Evolutionary conservation across 2,329 filamentous ascomycete species (phyloP).

Genomic region (Chaetomium strumarium): DNA sequence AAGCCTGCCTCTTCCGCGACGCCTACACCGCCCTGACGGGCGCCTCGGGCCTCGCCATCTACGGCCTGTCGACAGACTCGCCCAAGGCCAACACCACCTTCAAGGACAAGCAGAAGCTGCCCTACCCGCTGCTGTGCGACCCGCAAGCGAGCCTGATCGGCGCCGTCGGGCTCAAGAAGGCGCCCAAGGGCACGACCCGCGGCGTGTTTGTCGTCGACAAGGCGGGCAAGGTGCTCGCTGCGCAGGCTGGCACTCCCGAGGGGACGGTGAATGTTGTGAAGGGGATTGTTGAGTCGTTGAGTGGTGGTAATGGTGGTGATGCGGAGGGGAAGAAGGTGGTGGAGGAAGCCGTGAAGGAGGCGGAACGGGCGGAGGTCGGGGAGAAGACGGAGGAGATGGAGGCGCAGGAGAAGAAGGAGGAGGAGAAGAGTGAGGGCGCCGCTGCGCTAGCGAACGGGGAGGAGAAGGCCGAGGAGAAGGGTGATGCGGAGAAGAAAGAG

Average conservation of each 20-base stretch:
- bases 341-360: slow-evolving; percentile 23
- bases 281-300: slow-evolving; percentile 54
- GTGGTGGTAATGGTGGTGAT: slow-evolving; percentile 23
- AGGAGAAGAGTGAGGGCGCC: slow-evolving; percentile 22
- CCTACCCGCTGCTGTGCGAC: slow-evolving; percentile 86
- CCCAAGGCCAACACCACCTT: slow-evolving; percentile 91
- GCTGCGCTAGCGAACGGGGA: slow-evolving; percentile 28
- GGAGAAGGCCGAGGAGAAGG: slow-evolving; percentile 28
- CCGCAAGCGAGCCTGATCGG: slow-evolving; percentile 65
- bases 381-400: slow-evolving; percentile 14
- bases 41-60: slow-evolving; percentile 71
- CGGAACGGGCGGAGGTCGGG: slow-evolving; percentile 7
- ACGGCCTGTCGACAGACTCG: slow-evolving; percentile 81
- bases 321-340: slow-evolving; percentile 19
- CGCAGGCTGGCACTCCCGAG: slow-evolving; percentile 68
- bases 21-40: slow-evolving; percentile 68
- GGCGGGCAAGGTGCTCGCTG: slow-evolving; percentile 64
- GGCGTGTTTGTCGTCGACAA: slow-evolving; percentile 87
- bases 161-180: slow-evolving; percentile 87
- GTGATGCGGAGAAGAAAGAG: slow-evolving; percentile 28
- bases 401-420: slow-evolving; percentile 19
- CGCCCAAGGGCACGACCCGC: slow-evolving; percentile 70
- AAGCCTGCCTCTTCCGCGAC: slow-evolving; percentile 92
- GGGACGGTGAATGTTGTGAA: slow-evolving; percentile 72
- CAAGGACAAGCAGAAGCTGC: slow-evolving; percentile 83